Evolutionary conservation across 2,329 filamentous ascomycete genomes (phyloP), one percentile per base, ranked within the genome.

Genomic region (Alternaria ventricosa): DNA sequence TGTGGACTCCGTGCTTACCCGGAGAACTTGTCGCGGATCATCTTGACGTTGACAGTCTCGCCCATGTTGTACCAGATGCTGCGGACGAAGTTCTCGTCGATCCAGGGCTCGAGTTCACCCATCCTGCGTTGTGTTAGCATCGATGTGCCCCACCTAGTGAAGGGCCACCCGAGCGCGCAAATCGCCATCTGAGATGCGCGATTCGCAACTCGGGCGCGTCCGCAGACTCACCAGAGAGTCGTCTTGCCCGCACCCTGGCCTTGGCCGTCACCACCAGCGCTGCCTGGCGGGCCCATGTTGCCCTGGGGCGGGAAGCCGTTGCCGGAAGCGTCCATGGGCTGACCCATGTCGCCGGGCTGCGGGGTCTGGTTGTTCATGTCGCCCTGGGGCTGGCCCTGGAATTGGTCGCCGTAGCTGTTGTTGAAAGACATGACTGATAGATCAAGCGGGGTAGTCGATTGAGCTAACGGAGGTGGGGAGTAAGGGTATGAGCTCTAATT

Each of bases 21-120:
- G 79, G 95, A 97, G 82, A 97, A 97, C 83, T 97, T 97, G 85
- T 99, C 96, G 71, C 96, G 93, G 76, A 99, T 99, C 87, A 99
- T 97, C 88, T 99, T 99, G 74, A 99, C 96, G 75, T 97, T 97
- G 75, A 99, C 96, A 68, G 90, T 90, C 83, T 98, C 96, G 72
- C 92, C 94, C 84, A 97, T 92, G 75, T 94, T 90, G 77, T 93
- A 97, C 87, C 93, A 98, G 49, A 98, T 89, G 73, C 92, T 96
- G 83, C 96, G 94, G 78, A 99, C 92, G 81, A 98, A 99, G 83
- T 95, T 96, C 85, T 99, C 96, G 75, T 99, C 96, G 84, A 99
- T 98, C 96, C 96, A 99, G 27, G 94, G 93, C 82, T 98, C 95
- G 68, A 99, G 91, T 81, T 99, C 96, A 72, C 96, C 96, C 96